These are phyloP conservation scores for Bauhinia variegata DNA, from an alignment of 306 rosid species.

Conservation along the genomic window DNA sequence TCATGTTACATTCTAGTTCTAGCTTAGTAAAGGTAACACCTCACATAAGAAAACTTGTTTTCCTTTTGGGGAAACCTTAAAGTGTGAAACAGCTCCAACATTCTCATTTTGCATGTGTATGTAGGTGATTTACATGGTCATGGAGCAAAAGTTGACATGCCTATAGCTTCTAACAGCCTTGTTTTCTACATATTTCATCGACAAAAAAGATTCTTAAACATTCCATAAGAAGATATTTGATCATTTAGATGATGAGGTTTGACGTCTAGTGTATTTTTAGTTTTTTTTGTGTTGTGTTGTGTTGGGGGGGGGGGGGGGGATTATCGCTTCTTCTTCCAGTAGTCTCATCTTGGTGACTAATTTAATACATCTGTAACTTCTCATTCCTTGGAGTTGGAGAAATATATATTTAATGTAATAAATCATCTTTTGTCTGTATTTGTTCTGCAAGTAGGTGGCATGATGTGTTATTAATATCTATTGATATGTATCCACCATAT, in stretches of 20 bases:
- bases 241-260: slow-evolving; percentile 9
- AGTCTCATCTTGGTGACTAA: not conserved
- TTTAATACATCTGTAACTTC: slow-evolving; percentile 11
- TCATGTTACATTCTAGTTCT: slow-evolving; percentile 10
- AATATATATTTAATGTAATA: slow-evolving; percentile 12
- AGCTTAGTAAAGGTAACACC: slow-evolving; percentile 24
- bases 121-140: slow-evolving; percentile 22
- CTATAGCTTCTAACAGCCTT: slow-evolving; percentile 10
- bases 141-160: slow-evolving; percentile 22
- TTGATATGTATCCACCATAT: slow-evolving; percentile 24
- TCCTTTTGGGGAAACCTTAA: not conserved
- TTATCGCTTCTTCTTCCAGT: not conserved
- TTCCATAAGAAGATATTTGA: slow-evolving; percentile 19
- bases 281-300: no score
- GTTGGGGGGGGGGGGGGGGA: no score
- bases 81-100: slow-evolving; percentile 20
- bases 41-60: not conserved
- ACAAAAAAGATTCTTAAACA: not conserved
- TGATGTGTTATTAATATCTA: slow-evolving; percentile 27
- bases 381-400: slow-evolving; percentile 11
- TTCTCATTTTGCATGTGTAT: not conserved
- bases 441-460: slow-evolving; percentile 25
- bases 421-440: not conserved
- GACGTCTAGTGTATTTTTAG: slow-evolving; percentile 10
- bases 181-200: slow-evolving; percentile 2